Evolutionary conservation across 2,329 filamentous ascomycete genomes (phyloP), one percentile per base, ranked within the genome.

Genomic region (Sporothrix mexicana): DNA sequence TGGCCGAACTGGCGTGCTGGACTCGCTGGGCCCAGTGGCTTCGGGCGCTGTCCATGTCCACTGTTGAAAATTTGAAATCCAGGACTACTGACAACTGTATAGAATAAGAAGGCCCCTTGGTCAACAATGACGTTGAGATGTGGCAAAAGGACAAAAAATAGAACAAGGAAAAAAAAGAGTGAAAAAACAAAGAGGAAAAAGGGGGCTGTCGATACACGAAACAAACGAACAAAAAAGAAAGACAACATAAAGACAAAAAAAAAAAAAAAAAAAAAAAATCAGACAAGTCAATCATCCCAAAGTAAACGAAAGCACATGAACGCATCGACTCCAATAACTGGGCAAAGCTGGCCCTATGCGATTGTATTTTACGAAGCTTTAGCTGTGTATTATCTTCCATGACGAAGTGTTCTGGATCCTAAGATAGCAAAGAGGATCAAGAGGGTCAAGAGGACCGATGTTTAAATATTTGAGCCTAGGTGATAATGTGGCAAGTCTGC

Each of bases 141-240:
- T 70, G 53, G 41, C 51, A 61, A 59, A 70, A 57, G 41, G 20
- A 47, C 20, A 23, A 49, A 70, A 59, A 45, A 47, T 49, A 59
- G 41, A 59, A 20, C 36, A 47, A 45, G 61, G 23, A 59, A 45
- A 2, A 13, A 70, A 17, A 15, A 17, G 23, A 30, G 20, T 30
- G 41, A 25, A 23, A 59, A 47, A n/a, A 5, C 5, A 30, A 23
- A 41, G 45, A 36, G 7, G 30, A 36, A 36, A 36, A 36, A 5
- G 30, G 30, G 30, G 30, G 30, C 30, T 5, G 43, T 30, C 23
- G 17, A 20, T 23, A 51, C 51, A 55, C 41, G 12, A 23, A 20
- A 25, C 41, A 6, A 23, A 20, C 1, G 20, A 20, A 17, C 43
- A 53, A 15, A 41, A 53, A 43, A n/a, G 7, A 71, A 43, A 36